Base-by-base conservation (phyloP, 305 asterid species). In the Fraxinus xanthoxyloides region DNA sequence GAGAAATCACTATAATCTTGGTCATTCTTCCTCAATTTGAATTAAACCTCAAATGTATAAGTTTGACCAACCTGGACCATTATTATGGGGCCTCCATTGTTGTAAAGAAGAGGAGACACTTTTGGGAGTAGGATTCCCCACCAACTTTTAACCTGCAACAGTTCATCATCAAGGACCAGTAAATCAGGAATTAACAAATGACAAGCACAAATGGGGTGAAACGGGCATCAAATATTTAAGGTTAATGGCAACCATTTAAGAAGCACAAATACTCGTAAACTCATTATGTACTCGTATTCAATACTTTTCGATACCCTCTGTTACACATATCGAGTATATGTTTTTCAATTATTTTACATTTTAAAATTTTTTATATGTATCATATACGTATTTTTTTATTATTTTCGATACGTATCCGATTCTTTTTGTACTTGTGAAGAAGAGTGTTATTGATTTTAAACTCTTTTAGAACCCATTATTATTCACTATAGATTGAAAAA, bases 11-110 rank as follows among this genome's bases (percentile, higher is more conserved):
- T 32, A 46, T 23, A 30, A 43, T 72, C 10, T 83, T 59, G 24
- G n/a, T 48, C 59, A 78, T 48, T 80, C 65, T 82, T 82, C 76
- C 80, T 69, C 24, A 17, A 38, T 34, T 61, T 31, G 77, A 80
- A 10, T 23, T 43, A 75, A 85, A 73, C 77, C 74, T 54, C 23
- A 36, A 77, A 38, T 36, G 74, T 77, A 23, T 13, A 79, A 31
- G 76, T 56, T 81, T 79, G 61, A 79, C 88, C 59, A 81, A 95
- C 98, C 94, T 95, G 98, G 86, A 91, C 91, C 98, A 95, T 94
- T 73, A 91, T 87, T 80, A 95, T 86, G 72, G 99, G 95, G 82
- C 99, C 97, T 54, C 99, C 98, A 72, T 89, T 94, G 92, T 87
- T 79, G 83, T 91, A 94, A 35, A 93, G 92, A 87, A 87, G 91